Base-by-base conservation (phyloP, 2,329 filamentous ascomycete genomes). In the Kalmusia sp. region DNA sequence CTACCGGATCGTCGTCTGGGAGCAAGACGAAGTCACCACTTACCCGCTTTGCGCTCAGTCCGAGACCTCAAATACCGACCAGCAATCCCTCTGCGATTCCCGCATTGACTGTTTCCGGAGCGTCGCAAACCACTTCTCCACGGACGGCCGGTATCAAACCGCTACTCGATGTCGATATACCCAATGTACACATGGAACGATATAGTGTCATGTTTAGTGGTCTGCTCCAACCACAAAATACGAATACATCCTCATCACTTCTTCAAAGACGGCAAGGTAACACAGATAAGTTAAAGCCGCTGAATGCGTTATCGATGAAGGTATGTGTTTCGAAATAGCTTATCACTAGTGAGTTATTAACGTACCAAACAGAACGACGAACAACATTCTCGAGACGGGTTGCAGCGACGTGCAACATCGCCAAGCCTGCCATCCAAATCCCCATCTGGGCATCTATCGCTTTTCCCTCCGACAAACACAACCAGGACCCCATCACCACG, bases 181-280 rank as follows among this genome's bases (percentile, higher is more conserved):
- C 93, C 1, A 84, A 84, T 44, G 82, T 90, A 50, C 86, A 89
- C 57, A 81, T 98, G 82, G 93, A 97, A 70, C 82, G 93, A 43
- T 98, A 96, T 64, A 96, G 92, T 63, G 84, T 97, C 60, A 97
- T 97, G 93, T 97, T 98, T 68, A 86, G 88, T 50, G 84, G 84
- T 31, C 80, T 97, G 6, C 77, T 96, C 22, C 83, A 85, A 55
- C 65, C 67, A 7, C 62, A 62, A 12, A 50, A 61, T 21, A 43
- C 33, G 11, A 64, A 53, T 28, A 62, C 61, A 1, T 62, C 64
- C 6, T 67, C 68, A 4, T 71, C 70, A 6, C 63, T 76, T 4
- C 54, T 75, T 15, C 63, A 62, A 24, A 63, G 74, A 51, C 67
- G 74, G 17, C 72, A 76, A 51, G 69, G 65, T 19, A 71, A 69